Base-by-base conservation (phyloP, 257 asterid species). In the Solanum sejunctum region DNA sequence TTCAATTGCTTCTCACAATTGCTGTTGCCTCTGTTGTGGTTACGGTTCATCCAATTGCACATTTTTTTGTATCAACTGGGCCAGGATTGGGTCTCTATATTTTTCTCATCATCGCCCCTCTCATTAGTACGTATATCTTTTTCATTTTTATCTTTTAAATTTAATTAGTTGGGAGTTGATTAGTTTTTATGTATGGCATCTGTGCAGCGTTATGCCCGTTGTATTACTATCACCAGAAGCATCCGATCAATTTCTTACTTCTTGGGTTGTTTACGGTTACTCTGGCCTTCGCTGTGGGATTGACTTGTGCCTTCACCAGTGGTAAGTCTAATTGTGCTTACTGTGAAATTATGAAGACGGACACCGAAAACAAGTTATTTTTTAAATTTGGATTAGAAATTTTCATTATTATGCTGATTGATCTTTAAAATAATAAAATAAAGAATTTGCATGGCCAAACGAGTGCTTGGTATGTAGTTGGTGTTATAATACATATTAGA, bases 221-320 rank as follows among this genome's bases (percentile, higher is more conserved):
- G 92, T 91, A 87, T 83, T 93, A 89, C 86, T 94, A 91, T 85
- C 84, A 92, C 90, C 94, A 93, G 95, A 90, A 20, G 86, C 98
- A 96, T 87, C 98, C 99, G 13, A 80, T 88, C 86, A 96, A 96
- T 86, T 96, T 90, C 69, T 6, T 94, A 12, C 93, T 96, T n/a
- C 97, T 96, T 83, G 98, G 91, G 69, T 2, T 96, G 10, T 96
- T 96, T 80, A 94, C 99, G 7, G 80, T 89, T 81, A 45, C 97
- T 26, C 86, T 96, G 13, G 93, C 99, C 2, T 94, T 91, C 2
- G 90, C 91, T 2, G 90, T 94, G 80, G 99, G 99, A 47, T 87
- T 96, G 88, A 91, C 98, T 54, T 94, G 98, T 73, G 93, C 99
- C 7, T 93, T 17, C 88, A 91, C 97, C 1, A 85, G 91, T 70